Evolutionary conservation across 2,329 filamentous ascomycete genomes (phyloP), one percentile per base, ranked within the genome.

Genomic region (Parastagonospora nodorum): DNA sequence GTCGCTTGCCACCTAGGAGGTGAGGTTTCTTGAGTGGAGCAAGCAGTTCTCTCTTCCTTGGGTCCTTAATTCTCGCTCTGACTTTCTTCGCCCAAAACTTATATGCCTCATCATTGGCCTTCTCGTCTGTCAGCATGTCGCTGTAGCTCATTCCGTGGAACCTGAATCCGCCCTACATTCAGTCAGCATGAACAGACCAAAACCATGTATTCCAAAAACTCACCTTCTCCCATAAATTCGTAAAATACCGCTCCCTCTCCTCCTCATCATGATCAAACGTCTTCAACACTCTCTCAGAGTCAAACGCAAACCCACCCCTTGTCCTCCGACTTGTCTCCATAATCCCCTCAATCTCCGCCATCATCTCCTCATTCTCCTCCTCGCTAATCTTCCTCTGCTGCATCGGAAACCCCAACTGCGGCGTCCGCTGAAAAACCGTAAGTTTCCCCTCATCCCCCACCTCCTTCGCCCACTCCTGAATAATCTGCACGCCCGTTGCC

Each of bases 351-450:
- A 48, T 31, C 16, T 42, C 15, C 14, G 12, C 33, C 36, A 42
- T 53, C 39, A 52, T 50, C 30, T 47, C 45, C 11, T 31, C 42
- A 30, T 60, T 31, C 36, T 53, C 51, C 9, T 51, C 47, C 19
- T 47, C 38, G 1, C 39, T 35, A 15, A 55, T 51, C 16, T 48
- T 56, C 46, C 39, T 51, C 38, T 49, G 50, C 12, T 12, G 14
- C 45, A 32, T 47, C 29, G 45, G 30, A 28, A 41, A 35, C 24
- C 12, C 45, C 36, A 47, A 0, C 69, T 36, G 1, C 73, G 85
- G 85, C 1, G 84, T 88, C 3, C 86, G 79, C 63, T 87, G 84
- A 83, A 72, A 87, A 84, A 48, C 88, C 79, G 9, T 72, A 73
- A 12, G 86, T 2, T 51, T 63, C 8, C 73, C 75, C 0, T 78